Conservation (phyloP, 352 stramenopile species). For the Sclerospora graminicola region DNA sequence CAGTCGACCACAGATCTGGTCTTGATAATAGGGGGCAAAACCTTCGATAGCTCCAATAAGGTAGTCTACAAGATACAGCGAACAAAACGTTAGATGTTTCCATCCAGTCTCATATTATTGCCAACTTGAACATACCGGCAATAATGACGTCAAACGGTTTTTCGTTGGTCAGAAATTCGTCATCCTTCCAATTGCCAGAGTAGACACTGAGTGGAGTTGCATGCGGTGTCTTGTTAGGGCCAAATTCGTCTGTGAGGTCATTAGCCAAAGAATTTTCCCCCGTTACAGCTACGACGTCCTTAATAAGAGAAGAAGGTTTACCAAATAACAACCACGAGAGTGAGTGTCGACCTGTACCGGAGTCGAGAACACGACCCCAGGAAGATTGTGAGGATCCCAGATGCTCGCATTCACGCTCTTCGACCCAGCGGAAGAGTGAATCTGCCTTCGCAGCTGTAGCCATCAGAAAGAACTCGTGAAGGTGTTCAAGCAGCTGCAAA, state of each 20-base stretch:
- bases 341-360: conserved; percentile 85
- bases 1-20: conserved; percentile 56
- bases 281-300: conserved; percentile 57
- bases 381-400: conserved; percentile 5
- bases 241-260: conserved; percentile 30
- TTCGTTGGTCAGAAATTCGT: conserved; percentile 46
- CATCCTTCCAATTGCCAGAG: conserved; percentile 66
- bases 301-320: conserved; percentile 14
- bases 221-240: conserved; percentile 16
- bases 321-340: conserved; percentile 71
- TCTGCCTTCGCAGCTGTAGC: conserved; percentile 36
- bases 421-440: conserved; percentile 63
- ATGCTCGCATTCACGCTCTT: conserved; percentile 37
- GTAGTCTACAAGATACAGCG: conserved; percentile 51
- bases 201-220: conserved; percentile 30
- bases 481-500: too few species aligned
- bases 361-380: conserved; percentile 78
- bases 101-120: background rate
- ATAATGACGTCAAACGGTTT: conserved; percentile 70
- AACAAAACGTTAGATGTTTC: background rate
- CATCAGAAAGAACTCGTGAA: conserved; percentile 3
- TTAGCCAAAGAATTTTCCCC: conserved; percentile 48
- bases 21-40: conserved; percentile 87
- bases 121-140: conserved; percentile 22
- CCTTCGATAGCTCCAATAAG: conserved; percentile 88